phyloP scores from a whole-genome alignment of 306 rosid species.

The Arachis hypogaea region DNA sequence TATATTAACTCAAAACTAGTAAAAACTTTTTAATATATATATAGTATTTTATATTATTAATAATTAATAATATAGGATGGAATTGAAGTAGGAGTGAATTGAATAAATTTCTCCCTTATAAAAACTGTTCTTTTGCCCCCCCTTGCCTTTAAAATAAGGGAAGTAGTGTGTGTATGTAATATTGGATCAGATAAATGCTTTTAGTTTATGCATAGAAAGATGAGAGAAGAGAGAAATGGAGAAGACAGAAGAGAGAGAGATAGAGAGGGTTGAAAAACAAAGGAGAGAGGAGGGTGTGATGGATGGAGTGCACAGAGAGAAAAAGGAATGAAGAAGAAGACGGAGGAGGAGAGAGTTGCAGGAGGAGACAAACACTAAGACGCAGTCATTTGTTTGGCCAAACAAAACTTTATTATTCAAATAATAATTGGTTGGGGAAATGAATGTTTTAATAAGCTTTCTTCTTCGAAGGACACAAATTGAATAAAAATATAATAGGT shows the following conservation, averaged over 20 bases:
- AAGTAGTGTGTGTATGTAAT: constrained; percentile 34
- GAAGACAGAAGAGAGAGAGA: background rate
- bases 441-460: constrained; percentile 29
- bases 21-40: background rate
- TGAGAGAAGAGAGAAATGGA: background rate
- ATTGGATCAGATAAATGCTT: background rate
- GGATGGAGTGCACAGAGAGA: constrained; percentile 58
- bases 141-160: constrained; percentile 58
- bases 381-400: constrained; percentile 58
- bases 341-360: constrained; percentile 15
- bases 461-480: constrained; percentile 35
- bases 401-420: constrained; percentile 48
- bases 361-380: constrained; percentile 45
- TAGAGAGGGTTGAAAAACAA: constrained; percentile 8
- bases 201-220: background rate
- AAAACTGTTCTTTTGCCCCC: constrained; percentile 36
- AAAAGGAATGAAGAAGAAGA: constrained; percentile 33
- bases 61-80: background rate
- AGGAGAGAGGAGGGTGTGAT: constrained; percentile 24
- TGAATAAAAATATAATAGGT: background rate
- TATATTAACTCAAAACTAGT: constrained; percentile 50
- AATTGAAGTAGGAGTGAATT: background rate
- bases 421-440: constrained; percentile 42
- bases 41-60: background rate
- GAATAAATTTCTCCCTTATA: constrained; percentile 10